Base-by-base conservation (phyloP, 2,329 filamentous ascomycete species). In the Lithohypha guttulata region DNA sequence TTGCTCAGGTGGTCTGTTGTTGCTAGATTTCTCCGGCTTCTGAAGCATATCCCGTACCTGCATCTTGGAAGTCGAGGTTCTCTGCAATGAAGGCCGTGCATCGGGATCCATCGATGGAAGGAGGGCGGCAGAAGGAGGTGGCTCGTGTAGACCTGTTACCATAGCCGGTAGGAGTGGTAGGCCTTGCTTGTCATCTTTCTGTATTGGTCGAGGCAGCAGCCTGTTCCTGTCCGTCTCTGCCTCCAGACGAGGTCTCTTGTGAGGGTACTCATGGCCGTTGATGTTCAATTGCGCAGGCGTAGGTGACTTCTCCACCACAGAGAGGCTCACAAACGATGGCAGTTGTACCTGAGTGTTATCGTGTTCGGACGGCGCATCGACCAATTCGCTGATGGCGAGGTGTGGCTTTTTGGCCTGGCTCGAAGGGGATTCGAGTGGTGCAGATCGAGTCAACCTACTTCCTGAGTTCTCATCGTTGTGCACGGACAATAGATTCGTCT, bases 61-160 rank as follows among this genome's bases (percentile, higher is more conserved):
- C 34, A 52, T 50, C 31, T 50, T 52, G 2, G 49, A 50, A 20
- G 46, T 47, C 19, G 34, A 34, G n/a, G 30, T 34, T 9, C 49
- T 44, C 13, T 34, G 28, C 7, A 39, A 19, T 9, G 21, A 26
- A 13, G 46, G 43, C n/a, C 33, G 42, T 13, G 42, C 42, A 19
- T 69, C 68, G 20, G 68, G 63, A 47, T 71, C 71, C 39, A 79
- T 79, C 3, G 72, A 72, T 4, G 75, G 75, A 33, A 79, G 68
- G 5, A 78, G 56, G 9, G 70, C 68, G 31, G 72, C 72, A 53
- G 77, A 71, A 6, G 74, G 74, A 10, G 75, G 75, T 2, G 75
- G 75, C 45, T 79, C 73, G 55, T 78, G 74, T 29, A 79, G 56
- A 6, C 74, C 74, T 50, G 75, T 75, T 8, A 79, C 56, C 43